Base-by-base conservation (phyloP, 163 green algal genomes). In the Scenedesmus sp. region DNA sequence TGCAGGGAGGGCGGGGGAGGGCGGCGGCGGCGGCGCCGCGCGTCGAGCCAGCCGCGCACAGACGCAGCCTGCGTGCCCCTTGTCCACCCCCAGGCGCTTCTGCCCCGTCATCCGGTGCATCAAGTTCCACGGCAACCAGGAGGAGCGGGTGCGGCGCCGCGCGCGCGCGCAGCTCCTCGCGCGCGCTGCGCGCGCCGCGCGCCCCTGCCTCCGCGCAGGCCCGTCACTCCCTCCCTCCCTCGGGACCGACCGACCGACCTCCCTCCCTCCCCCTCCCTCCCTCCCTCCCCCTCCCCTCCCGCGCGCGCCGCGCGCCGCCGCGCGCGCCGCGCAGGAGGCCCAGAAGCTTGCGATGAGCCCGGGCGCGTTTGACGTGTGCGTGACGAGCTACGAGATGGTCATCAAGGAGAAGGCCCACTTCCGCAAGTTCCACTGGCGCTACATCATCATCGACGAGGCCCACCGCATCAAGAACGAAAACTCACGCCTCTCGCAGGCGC, bases 381-480 rank as follows among this genome's bases (percentile, higher is more conserved):
- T 99, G 28, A 99, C 96, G 24, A 97, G 89, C 0, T 99, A 97
- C 84, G 96, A 99, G 90, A 99, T 99, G 96, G 93, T 98, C 36
- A 99, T 99, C 93, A 99, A 98, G 87, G 96, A 99, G 89, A 98
- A 98, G 87, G 94, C 92, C 74, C 87, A 95, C 82, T 97, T 98
- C 86, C 94, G 94, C 75, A 92, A 91, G 63, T 98, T 98, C 87
- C 91, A 97, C 88, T 99, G 94, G 94, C 88, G 96, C 62, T 99
- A 99, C 89, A 95, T 99, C 87, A 98, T 99, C 90, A 99, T 99
- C 65, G 96, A 99, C 78, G 96, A 99, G 84, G 96, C 96, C 54
- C 96, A 99, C 82, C 89, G 96, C 70, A 99, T 99, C 88, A 99
- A 99, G 89, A 99, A 99, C 83, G 96, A 99, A 80, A 99, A 99